phyloP scores from a whole-genome alignment of 1,284 basidiomycete genomes.

The Cronartium quercuum region DNA sequence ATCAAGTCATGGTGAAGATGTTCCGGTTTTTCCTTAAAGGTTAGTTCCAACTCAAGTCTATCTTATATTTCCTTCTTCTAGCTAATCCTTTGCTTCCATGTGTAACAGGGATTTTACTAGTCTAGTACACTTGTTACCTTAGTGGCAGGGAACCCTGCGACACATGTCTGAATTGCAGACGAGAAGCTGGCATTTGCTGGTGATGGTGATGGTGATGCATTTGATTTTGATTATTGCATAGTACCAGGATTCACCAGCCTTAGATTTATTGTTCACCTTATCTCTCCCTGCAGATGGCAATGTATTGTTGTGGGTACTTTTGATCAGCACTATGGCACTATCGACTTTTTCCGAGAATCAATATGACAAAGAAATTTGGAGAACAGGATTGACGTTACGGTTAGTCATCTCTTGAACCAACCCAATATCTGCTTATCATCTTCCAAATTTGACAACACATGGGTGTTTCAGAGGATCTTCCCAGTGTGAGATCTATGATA shows the following conservation, averaged over 20 bases:
- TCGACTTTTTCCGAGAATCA: constrained; percentile 24
- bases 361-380: constrained; percentile 36
- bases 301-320: constrained; percentile 35
- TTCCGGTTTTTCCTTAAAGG: constrained; percentile 93
- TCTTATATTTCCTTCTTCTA: neutral
- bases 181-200: constrained; percentile 72
- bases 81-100: neutral
- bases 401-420: constrained; percentile 42
- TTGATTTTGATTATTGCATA: neutral
- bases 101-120: too few relatives aligned
- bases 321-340: constrained; percentile 1
- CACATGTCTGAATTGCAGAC: neutral
- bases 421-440: neutral
- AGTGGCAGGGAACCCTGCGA: too few relatives aligned
- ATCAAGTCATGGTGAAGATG: constrained; percentile 92
- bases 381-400: constrained; percentile 36
- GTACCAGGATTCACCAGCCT: neutral
- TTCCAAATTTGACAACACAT: too few relatives aligned
- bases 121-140: too few relatives aligned
- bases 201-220: constrained; percentile 74
- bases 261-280: neutral
- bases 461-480: constrained; percentile 22
- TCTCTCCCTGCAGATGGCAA: constrained; percentile 66
- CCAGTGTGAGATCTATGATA: constrained; percentile 77
- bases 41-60: constrained; percentile 49